Percentiles rank a stretch among this genome's conserved stretches.
Conservation (phyloP, 2,329 filamentous ascomycete genomes). For the Bipolaris victoriae region DNA sequence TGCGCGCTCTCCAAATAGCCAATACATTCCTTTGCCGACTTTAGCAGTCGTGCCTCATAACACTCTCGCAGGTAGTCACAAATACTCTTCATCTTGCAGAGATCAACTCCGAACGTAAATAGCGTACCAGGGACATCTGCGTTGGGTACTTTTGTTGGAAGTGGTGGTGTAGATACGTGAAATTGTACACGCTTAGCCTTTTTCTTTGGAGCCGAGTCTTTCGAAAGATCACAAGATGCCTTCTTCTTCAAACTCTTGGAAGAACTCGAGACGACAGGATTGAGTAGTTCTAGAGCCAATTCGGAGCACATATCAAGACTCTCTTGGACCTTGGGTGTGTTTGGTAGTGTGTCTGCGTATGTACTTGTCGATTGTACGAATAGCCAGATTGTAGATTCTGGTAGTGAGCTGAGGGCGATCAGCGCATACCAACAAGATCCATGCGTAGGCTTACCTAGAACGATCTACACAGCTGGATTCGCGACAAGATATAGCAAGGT, state of each 20-base stretch:
- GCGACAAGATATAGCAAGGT: conserved; percentile 34
- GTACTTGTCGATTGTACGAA: neutral
- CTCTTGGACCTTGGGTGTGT: neutral
- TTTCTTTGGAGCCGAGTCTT: conserved; percentile 7
- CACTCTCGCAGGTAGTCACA: conserved; percentile 30
- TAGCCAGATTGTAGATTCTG: neutral
- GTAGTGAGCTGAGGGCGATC: neutral
- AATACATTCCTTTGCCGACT: conserved; percentile 18
- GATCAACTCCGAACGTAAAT: conserved; percentile 17
- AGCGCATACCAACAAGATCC: neutral
- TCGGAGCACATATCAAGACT: neutral
- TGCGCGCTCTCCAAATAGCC: conserved; percentile 22
- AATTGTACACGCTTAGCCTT: conserved; percentile 1
- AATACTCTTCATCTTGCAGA: conserved; percentile 32
- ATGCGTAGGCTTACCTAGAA: neutral
- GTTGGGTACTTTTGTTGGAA: neutral
- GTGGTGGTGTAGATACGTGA: neutral
- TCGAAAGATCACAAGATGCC: conserved; percentile 15
- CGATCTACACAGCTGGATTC: neutral
- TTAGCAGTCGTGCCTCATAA: conserved; percentile 8
- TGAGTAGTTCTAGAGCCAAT: neutral
- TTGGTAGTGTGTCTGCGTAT: neutral
- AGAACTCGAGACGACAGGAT: neutral
- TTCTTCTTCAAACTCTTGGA: conserved; percentile 24
- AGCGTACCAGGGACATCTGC: neutral